Evolutionary conservation across 108 stramenopile species (phyloP), one percentile per base, ranked within the genome.

Genomic region (Discostella pseudostelligera): DNA sequence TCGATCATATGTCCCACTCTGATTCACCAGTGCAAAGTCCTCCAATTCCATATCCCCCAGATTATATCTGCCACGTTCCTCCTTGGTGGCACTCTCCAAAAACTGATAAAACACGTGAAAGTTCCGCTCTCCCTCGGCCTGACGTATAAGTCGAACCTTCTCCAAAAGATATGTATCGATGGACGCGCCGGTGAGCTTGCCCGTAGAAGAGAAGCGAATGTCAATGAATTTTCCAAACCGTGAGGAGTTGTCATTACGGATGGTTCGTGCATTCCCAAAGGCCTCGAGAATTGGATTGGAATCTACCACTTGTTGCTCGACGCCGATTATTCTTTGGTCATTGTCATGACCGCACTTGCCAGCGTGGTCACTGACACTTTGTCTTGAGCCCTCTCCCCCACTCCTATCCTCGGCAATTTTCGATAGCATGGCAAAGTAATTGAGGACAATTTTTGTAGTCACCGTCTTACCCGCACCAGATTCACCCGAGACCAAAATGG

Each of bases 61-160:
- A 16, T 44, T 35, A 48, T 43, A 78, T 28, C 51, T 55, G 14
- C 67, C 70, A 21, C 76, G 24, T 60, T 80, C 79, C 47, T 70
- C 64, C 10, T 65, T 53, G 8, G 81, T 28, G 4, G 79, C 77
- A 24, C 69, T 80, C 57, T 73, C 71, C 43, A 81, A 42, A 32
- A 74, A 74, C 73, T 96, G 91, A 71, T 97, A 97, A 77, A 97
- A 96, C 21, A 97, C 74, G 61, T 97, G 96, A 76, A 89, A 97
- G 65, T 97, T 97, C 17, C 96, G 78, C 69, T 97, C 92, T 0
- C 92, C 92, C n/a, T 67, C 62, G 8, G 79, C 65, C 32, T 86
- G 92, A 2, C 74, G 61, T 19, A 90, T 83, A 20, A 94, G 60
- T 7, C 92, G 65, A 1, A 85, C 86, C 62, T 94, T 94, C 69